Evolutionary conservation across 345 rosid genomes (phyloP), one percentile per base, ranked within the genome.

Genomic region (Citrus medica): DNA sequence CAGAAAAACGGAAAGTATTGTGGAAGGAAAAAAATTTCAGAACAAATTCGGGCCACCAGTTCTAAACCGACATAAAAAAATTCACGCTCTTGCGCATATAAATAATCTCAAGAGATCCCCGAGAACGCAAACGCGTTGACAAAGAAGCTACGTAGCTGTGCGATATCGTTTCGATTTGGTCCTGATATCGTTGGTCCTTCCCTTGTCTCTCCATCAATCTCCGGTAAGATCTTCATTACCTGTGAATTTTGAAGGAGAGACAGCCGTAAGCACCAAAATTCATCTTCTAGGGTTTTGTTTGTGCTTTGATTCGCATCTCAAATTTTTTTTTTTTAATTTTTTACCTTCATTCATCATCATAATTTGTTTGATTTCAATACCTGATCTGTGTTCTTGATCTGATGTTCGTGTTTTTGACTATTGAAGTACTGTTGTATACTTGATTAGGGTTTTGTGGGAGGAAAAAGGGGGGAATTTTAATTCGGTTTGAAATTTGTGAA

Each of bases 141-240:
- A 0, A 19, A 9, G 70, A 28, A 61, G 25, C 51, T 3, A 37
- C 7, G 79, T 1, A 3, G 38, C 67, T 25, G 25, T 37, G 16
- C 35, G 16, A 14, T 25, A 1, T 25, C 28, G 73, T 40, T 13
- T 33, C 48, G 24, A 51, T 33, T 2, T 12, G 51, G 16, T 46
- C 51, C 17, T 46, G 51, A 46, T 46, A 46, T 24, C 38, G 65
- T 19, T 28, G 37, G 3, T 13, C 12, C 13, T 30, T 56, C 40
- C 59, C 55, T 27, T 53, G 37, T 62, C 10, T 77, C 35, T 67
- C 70, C 62, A 8, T 56, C 5, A 2, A 27, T 55, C 56, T 84
- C 86, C 83, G 94, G 91, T 89, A 89, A 86, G 92, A 83, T 73
- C 79, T 86, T 86, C 79, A 82, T 81, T 82, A 76, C 78, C 79